These are phyloP conservation scores for Straminergon stramineum DNA, from an alignment of 225 moss, liverwort and hornwort genomes.

Conservation along the genomic window DNA sequence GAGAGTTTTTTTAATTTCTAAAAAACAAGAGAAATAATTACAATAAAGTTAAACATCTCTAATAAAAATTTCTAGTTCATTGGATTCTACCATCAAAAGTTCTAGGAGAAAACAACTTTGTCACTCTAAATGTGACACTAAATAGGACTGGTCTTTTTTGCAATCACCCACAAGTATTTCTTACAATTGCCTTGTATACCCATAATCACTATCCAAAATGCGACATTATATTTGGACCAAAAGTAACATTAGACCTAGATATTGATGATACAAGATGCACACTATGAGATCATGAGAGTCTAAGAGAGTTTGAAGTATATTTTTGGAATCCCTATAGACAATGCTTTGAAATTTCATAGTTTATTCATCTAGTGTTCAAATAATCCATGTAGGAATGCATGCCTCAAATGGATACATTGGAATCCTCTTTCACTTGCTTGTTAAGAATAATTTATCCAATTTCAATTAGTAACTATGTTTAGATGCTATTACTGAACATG, in stretches of 20 bases:
- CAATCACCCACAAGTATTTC: no score
- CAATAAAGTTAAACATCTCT: no score
- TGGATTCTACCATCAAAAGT: no score
- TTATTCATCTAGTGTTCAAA: not conserved
- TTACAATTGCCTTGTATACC: no score
- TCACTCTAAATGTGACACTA: no score
- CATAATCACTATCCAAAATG: not conserved
- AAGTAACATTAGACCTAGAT: not conserved
- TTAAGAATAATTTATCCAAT: not conserved
- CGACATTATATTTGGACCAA: not conserved
- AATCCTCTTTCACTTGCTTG: not conserved
- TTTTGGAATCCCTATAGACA: not conserved
- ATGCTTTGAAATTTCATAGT: not conserved
- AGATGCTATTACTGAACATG: accelerated
- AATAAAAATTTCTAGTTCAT: no score
- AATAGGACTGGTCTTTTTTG: no score
- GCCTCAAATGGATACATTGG: not conserved
- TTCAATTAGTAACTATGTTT: not conserved
- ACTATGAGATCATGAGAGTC: not conserved
- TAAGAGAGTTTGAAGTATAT: not conserved
- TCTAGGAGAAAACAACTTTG: no score
- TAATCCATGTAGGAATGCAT: not conserved
- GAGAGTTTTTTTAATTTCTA: no score
- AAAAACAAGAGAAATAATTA: no score
- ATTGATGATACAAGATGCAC: accelerated